Conservation (phyloP, 2,329 filamentous ascomycete genomes). For the Camillea tinctor region DNA sequence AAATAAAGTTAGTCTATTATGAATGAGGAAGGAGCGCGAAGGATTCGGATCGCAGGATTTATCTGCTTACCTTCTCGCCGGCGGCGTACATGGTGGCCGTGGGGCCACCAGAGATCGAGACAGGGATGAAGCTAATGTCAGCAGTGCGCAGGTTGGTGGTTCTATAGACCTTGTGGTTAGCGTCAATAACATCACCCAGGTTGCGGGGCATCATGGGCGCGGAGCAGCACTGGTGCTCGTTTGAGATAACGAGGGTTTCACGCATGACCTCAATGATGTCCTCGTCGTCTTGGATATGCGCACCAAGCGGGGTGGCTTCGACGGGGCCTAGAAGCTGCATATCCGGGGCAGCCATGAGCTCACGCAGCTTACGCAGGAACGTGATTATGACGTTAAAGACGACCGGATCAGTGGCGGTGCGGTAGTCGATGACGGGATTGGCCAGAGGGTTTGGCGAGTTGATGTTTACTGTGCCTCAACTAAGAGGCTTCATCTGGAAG, state of each 20-base stretch:
- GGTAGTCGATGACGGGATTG: constrained; percentile 39
- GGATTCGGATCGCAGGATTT: neutral
- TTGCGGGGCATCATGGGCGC: constrained; percentile 40
- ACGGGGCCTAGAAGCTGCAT: constrained; percentile 12
- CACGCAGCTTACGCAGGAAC: constrained; percentile 34
- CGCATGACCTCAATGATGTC: constrained; percentile 25
- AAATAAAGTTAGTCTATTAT: neutral
- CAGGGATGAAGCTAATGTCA: constrained; percentile 13
- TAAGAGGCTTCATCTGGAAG: constrained; percentile 39
- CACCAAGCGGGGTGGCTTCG: constrained; percentile 13
- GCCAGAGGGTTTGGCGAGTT: constrained; percentile 34
- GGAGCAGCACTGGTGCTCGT: constrained; percentile 31
- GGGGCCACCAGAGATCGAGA: constrained; percentile 5
- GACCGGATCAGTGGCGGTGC: constrained; percentile 37
- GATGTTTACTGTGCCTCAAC: constrained; percentile 39
- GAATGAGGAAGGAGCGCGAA: neutral
- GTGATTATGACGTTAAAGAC: constrained; percentile 36
- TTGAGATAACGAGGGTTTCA: constrained; percentile 16
- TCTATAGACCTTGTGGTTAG: constrained; percentile 20
- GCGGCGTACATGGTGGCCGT: constrained; percentile 11
- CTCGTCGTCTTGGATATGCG: constrained; percentile 21
- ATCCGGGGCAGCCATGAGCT: constrained; percentile 20
- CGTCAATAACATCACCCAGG: constrained; percentile 45
- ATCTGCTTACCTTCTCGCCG: constrained; percentile 13
- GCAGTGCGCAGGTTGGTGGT: constrained; percentile 11